Evolutionary conservation across 1,284 basidiomycete genomes (phyloP), one percentile per base, ranked within the genome.

Genomic region (Trichosporon sp.): DNA sequence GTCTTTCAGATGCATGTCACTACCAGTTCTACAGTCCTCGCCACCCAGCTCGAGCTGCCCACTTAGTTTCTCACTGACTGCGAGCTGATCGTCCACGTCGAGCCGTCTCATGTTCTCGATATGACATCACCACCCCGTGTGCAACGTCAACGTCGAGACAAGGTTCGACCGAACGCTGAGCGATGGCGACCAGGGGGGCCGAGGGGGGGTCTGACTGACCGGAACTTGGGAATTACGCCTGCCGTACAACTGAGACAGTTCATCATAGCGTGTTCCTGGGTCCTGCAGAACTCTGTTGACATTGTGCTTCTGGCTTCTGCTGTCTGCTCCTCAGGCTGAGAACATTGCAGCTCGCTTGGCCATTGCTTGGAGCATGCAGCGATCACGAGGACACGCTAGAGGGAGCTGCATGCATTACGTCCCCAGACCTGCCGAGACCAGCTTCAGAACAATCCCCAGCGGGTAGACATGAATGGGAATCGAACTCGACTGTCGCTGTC

Each of bases 91-190:
- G 59, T 8, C 31, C 16, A 35, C 59, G 59, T 63, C 59, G 59
- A 32, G 59, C 37, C 31, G 32, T 32, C 59, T n/a, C 31, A 35
- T 32, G 21, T 40, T n/a, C 31, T 14, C 56, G 59, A 63, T n/a
- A 63, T 63, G 59, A 63, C 59, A 63, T 63, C 59, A 63, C 59
- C 3, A 32, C 1, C 26, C 26, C 54, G 31, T 12, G 12, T 21
- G 31, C 56, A 31, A 32, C 14, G 59, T 32, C 59, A 54, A 26
- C 21, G n/a, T 32, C 59, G 4, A n/a, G 10, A 63, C 32, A 63
- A 63, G 59, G 59, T 63, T 63, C 59, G 59, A 63, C 59, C 59
- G 59, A 63, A 63, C 7, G 31, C 5, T 14, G 26, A 26, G 31
- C 59, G 59, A 35, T 16, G 35, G 32, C 31, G 31, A 35, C 31